A percentile compares a stretch with the other conserved stretches of the same genome.
phyloP scores from a whole-genome alignment of 2,329 filamentous ascomycete species.

The Albophoma yamanashiensis region DNA sequence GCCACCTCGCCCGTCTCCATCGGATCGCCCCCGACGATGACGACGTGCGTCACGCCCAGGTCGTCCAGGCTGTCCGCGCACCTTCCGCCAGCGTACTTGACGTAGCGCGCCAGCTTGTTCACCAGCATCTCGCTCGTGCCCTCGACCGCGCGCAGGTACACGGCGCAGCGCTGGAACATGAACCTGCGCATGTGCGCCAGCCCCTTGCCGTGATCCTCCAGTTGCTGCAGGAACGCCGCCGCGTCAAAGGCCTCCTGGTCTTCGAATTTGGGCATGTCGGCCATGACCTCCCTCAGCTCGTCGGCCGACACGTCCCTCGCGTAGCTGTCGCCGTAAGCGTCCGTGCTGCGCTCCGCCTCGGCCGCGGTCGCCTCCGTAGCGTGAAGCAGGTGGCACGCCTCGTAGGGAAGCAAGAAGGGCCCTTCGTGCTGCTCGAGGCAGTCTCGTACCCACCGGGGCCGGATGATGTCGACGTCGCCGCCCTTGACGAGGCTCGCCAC shows the following conservation, averaged over 20 bases:
- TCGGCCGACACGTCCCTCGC: slow-evolving; percentile 54
- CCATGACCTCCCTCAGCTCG: slow-evolving; percentile 47
- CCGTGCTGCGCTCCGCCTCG: slow-evolving; percentile 51
- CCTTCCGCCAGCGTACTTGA: slow-evolving; percentile 59
- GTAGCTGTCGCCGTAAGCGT: slow-evolving; percentile 77
- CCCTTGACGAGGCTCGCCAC: slow-evolving; percentile 73
- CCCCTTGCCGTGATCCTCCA: slow-evolving; percentile 45
- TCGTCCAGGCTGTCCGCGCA: slow-evolving; percentile 41
- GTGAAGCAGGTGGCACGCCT: slow-evolving; percentile 60
- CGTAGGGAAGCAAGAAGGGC: slow-evolving; percentile 51
- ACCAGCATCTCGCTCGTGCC: slow-evolving; percentile 20
- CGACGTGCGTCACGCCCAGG: slow-evolving; percentile 58
- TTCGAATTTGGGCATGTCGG: slow-evolving; percentile 39
- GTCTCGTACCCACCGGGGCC: slow-evolving; percentile 74
- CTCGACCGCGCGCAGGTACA: slow-evolving; percentile 26
- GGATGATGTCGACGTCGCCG: slow-evolving; percentile 60
- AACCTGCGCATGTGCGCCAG: slow-evolving; percentile 38
- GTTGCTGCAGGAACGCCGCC: slow-evolving; percentile 36
- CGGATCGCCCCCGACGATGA: slow-evolving; percentile 36
- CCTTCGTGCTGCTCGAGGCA: slow-evolving; percentile 51
- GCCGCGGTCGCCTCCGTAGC: slow-evolving; percentile 44
- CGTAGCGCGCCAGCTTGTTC: slow-evolving; percentile 40
- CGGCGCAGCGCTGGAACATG: slow-evolving; percentile 38
- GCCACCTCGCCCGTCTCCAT: slow-evolving; percentile 25
- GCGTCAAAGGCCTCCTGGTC: slow-evolving; percentile 29